Evolutionary conservation across 78 protist genomes (phyloP).

Genomic region (Reticulomyxa filosa): DNA sequence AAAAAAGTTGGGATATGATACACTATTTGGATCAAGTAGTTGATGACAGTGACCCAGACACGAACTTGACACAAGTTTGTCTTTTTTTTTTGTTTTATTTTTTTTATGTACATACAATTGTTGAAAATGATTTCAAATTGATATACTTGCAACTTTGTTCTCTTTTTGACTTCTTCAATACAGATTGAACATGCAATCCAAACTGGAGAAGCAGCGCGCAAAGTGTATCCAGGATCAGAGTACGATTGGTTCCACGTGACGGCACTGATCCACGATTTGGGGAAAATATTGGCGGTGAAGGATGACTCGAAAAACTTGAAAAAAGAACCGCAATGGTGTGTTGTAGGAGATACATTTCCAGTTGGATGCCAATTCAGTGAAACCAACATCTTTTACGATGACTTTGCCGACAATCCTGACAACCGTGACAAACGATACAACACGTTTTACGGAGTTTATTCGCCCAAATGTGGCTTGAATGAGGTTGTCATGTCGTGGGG

Average conservation of each 20-base stretch:
- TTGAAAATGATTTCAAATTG: background rate
- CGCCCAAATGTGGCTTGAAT: slow-evolving; percentile 37
- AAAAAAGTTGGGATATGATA: slow-evolving; percentile 21
- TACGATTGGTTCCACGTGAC: slow-evolving; percentile 55
- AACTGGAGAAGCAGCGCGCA: slow-evolving; percentile 56
- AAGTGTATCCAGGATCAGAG: slow-evolving; percentile 25
- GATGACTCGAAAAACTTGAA: too few species aligned
- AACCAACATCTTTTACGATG: slow-evolving; percentile 32
- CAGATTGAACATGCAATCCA: slow-evolving; percentile 39
- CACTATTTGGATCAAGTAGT: slow-evolving; percentile 15
- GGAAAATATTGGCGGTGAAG: too few species aligned
- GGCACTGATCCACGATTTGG: slow-evolving; percentile 65
- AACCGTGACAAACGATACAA: slow-evolving; percentile 4
- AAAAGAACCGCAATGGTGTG: slow-evolving; percentile 58
- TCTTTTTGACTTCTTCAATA: background rate
- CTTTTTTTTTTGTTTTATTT: too few species aligned
- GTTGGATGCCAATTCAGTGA: slow-evolving; percentile 39
- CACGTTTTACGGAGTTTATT: slow-evolving; percentile 42
- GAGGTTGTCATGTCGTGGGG: slow-evolving; percentile 57
- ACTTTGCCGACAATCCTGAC: slow-evolving; percentile 5
- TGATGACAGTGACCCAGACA: slow-evolving; percentile 47
- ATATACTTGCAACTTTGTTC: too few species aligned
- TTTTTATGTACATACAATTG: too few species aligned
- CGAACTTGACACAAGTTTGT: slow-evolving; percentile 7
- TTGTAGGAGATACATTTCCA: slow-evolving; percentile 70